Conservation (phyloP, 805 yeast species). For the Candida silvatica region DNA sequence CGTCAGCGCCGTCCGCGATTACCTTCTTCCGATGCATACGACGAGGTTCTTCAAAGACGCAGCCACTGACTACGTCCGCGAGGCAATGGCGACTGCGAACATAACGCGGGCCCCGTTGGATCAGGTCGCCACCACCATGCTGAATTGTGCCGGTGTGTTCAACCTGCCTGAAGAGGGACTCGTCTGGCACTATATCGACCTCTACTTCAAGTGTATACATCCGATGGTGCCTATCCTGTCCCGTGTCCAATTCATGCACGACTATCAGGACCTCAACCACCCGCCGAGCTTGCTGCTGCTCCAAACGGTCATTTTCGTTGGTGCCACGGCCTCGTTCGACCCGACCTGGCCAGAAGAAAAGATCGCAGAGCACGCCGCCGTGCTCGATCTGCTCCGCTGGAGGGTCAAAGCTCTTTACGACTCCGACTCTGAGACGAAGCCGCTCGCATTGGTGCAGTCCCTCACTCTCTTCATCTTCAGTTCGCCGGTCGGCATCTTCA, state of each 20-base stretch:
- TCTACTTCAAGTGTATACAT: slow-evolving; percentile 57
- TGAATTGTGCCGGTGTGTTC: slow-evolving; percentile 47
- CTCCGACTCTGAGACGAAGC: slow-evolving; percentile 58
- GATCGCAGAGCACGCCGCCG: slow-evolving; percentile 29
- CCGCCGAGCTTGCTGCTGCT: slow-evolving; percentile 55
- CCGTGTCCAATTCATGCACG: slow-evolving; percentile 49
- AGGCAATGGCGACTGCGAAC: slow-evolving; percentile 1
- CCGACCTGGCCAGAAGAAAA: slow-evolving; percentile 39
- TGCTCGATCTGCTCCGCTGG: slow-evolving; percentile 45
- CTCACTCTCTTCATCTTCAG: slow-evolving; percentile 34
- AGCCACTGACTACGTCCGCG: slow-evolving; percentile 16
- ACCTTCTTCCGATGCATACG: slow-evolving; percentile 26
- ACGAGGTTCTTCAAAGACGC: slow-evolving; percentile 22
- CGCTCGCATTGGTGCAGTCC: slow-evolving; percentile 53
- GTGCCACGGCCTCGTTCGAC: slow-evolving; percentile 51
- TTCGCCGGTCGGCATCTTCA: slow-evolving; percentile 40
- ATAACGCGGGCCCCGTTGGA: slow-evolving; percentile 8
- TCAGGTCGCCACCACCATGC: slow-evolving; percentile 12
- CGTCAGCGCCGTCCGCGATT: slow-evolving; percentile 15
- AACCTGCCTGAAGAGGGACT: slow-evolving; percentile 52
- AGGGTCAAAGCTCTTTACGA: slow-evolving; percentile 73
- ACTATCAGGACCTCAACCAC: slow-evolving; percentile 43
- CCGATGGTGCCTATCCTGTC: slow-evolving; percentile 65
- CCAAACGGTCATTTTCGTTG: slow-evolving; percentile 63
- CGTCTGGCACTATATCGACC: slow-evolving; percentile 49